Evolutionary conservation across 2,329 filamentous ascomycete genomes (phyloP).

Genomic region (Lecanicillium sp.): DNA sequence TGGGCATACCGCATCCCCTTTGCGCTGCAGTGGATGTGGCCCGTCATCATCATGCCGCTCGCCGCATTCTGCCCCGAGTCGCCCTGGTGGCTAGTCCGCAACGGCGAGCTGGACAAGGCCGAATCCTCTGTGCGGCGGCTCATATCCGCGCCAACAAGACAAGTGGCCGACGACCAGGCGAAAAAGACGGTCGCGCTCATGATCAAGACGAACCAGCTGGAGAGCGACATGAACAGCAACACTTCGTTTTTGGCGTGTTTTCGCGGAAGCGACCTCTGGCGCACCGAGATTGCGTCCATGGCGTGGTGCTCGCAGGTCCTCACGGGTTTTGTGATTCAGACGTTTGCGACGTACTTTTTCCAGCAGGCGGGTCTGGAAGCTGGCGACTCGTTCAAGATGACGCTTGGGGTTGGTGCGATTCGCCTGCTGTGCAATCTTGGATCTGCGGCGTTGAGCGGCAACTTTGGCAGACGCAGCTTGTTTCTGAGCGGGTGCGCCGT

Average conservation of each 20-base stretch:
- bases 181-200: conserved; percentile 31
- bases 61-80: conserved; percentile 37
- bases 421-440: conserved; percentile 12
- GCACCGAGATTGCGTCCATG: conserved; percentile 27
- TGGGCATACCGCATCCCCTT: conserved; percentile 41
- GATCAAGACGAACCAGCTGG: conserved; percentile 31
- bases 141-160: conserved; percentile 10
- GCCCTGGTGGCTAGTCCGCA: conserved; percentile 34
- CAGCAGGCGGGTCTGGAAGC: conserved; percentile 21
- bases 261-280: conserved; percentile 28
- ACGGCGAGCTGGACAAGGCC: conserved; percentile 24
- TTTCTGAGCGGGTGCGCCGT: conserved; percentile 27
- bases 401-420: conserved; percentile 15
- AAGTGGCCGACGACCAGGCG: conserved; percentile 19
- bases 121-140: conserved; percentile 24
- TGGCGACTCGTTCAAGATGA: conserved; percentile 17
- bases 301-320: conserved; percentile 24
- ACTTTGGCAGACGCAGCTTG: conserved; percentile 28
- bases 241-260: conserved; percentile 36
- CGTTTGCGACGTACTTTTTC: conserved; percentile 19
- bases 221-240: conserved; percentile 25
- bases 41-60: conserved; percentile 28
- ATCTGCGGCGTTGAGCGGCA: conserved; percentile 23
- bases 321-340: conserved; percentile 20
- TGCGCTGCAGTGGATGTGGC: conserved; percentile 41